Percentiles rank a stretch among this genome's conserved stretches.
These are phyloP conservation scores for Warburgia ugandensis DNA, from an alignment of 164 flowering plant genomes.

Conservation along the genomic window DNA sequence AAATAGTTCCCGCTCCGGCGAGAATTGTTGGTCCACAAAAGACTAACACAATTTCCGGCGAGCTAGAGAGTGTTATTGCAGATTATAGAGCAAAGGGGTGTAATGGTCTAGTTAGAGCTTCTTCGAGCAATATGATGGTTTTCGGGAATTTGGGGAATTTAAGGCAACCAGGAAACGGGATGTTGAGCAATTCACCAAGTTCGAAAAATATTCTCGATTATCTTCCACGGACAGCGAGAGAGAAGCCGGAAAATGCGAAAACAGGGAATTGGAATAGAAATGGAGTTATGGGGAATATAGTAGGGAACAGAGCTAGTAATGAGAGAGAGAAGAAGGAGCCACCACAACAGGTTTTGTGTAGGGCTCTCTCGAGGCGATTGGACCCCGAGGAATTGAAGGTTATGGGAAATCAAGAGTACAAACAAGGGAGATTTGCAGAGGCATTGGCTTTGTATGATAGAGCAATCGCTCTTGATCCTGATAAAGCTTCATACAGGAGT, in stretches of 20 bases:
- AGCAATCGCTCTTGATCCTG: conserved; percentile 58
- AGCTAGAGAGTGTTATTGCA: conserved; percentile 61
- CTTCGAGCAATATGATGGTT: conserved; percentile 80
- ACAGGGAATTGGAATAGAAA: conserved; percentile 13
- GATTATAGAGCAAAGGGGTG: conserved; percentile 48
- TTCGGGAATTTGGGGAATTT: conserved; percentile 67
- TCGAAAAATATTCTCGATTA: conserved; percentile 25
- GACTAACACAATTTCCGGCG: conserved; percentile 53
- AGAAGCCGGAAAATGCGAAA: conserved; percentile 8
- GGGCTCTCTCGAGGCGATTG: conserved; percentile 33
- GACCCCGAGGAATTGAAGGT: conserved; percentile 58
- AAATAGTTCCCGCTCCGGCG: not conserved
- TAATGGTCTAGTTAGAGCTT: conserved; percentile 54
- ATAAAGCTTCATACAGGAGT: conserved; percentile 47
- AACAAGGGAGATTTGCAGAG: conserved; percentile 57
- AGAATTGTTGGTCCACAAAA: conserved; percentile 40
- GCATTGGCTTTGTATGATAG: conserved; percentile 60
- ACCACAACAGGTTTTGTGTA: conserved; percentile 23
- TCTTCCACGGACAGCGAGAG: conserved; percentile 34
- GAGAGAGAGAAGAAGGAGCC: conserved; percentile 8
- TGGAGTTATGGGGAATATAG: conserved; percentile 45
- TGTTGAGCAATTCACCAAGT: conserved; percentile 4
- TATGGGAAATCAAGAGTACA: conserved; percentile 79
- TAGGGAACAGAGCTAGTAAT: conserved; percentile 27
- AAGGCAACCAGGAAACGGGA: conserved; percentile 34